Evolutionary conservation across 805 yeast species (phyloP).

Genomic region (Schwanniomyces occidentalis): DNA sequence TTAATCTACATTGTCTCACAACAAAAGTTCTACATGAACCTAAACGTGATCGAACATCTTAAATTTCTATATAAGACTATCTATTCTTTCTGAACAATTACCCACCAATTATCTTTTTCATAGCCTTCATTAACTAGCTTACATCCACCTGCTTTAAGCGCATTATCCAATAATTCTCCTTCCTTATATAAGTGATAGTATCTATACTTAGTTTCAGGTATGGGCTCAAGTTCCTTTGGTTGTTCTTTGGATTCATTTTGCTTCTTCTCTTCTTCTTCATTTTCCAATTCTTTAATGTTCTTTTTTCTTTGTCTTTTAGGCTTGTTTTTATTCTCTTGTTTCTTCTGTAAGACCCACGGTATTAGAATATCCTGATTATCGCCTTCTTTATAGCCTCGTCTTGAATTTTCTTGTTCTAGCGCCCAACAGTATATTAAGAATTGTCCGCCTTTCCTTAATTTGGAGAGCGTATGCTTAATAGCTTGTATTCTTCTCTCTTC

Average conservation of each 20-base stretch:
- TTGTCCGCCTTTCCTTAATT: conserved; percentile 59
- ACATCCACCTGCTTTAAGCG: conserved; percentile 67
- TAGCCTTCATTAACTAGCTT: conserved; percentile 70
- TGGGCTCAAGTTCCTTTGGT: conserved; percentile 24
- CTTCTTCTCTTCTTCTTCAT: conserved; percentile 13
- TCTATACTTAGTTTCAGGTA: conserved; percentile 64
- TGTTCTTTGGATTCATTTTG: conserved; percentile 11
- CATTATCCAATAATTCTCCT: conserved; percentile 81
- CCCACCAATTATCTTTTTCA: conserved; percentile 95
- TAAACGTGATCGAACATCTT: conserved; percentile 1
- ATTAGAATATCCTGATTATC: conserved; percentile 92
- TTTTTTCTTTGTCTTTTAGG: conserved; percentile 9
- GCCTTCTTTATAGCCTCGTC: conserved; percentile 89
- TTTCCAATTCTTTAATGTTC: conserved; percentile 3
- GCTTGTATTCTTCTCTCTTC: conserved; percentile 77
- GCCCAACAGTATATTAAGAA: conserved; percentile 96
- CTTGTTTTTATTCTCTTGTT: conserved; percentile 13
- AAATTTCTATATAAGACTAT: not conserved
- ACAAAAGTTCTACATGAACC: too few relatives aligned
- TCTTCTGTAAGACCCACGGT: conserved; percentile 84
- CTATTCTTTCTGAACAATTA: conserved; percentile 23
- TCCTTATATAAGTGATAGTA: conserved; percentile 83
- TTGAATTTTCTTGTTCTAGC: conserved; percentile 79
- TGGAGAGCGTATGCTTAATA: conserved; percentile 63
- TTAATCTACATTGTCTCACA: too few relatives aligned